phyloP scores from a whole-genome alignment of 257 asterid species.

The Vinca minor region DNA sequence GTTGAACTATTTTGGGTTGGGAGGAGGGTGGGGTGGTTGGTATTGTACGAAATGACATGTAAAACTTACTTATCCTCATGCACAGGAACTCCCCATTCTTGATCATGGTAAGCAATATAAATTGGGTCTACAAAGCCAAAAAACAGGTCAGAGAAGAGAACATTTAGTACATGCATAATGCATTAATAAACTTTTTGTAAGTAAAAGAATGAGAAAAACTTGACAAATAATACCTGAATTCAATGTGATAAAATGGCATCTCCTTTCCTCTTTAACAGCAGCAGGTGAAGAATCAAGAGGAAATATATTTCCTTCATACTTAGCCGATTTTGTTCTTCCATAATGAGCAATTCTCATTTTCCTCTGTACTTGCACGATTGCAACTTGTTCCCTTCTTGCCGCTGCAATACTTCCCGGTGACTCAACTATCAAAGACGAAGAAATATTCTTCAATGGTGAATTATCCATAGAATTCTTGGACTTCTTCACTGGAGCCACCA shows the following conservation, averaged over 20 bases:
- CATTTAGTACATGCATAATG: slow-evolving; percentile 3
- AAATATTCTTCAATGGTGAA: slow-evolving; percentile 20
- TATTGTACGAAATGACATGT: background rate
- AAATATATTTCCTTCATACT: slow-evolving; percentile 26
- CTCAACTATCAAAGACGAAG: slow-evolving; percentile 33
- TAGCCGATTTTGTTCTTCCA: slow-evolving; percentile 49
- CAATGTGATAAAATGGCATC: slow-evolving; percentile 71
- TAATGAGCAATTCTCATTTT: slow-evolving; percentile 68
- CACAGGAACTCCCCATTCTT: slow-evolving; percentile 84
- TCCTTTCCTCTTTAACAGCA: slow-evolving; percentile 29
- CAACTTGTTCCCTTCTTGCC: slow-evolving; percentile 67
- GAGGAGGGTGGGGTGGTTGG: too few relatives aligned
- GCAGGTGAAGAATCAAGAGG: slow-evolving; percentile 17
- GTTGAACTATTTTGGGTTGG: too few relatives aligned
- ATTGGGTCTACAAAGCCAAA: slow-evolving; percentile 42
- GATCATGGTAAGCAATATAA: slow-evolving; percentile 69
- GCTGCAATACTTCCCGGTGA: slow-evolving; percentile 77
- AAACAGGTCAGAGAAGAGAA: slow-evolving; percentile 5
- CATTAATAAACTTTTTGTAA: background rate
- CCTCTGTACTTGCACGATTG: slow-evolving; percentile 57
- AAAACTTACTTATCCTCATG: slow-evolving; percentile 59
- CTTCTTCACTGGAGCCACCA: slow-evolving; percentile 19
- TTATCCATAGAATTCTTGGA: slow-evolving; percentile 24
- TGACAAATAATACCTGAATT: slow-evolving; percentile 45
- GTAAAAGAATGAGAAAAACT: background rate